Evolutionary conservation across 257 asterid species (phyloP), one percentile per base, ranked within the genome.

Genomic region (Salvia rosmarinus): DNA sequence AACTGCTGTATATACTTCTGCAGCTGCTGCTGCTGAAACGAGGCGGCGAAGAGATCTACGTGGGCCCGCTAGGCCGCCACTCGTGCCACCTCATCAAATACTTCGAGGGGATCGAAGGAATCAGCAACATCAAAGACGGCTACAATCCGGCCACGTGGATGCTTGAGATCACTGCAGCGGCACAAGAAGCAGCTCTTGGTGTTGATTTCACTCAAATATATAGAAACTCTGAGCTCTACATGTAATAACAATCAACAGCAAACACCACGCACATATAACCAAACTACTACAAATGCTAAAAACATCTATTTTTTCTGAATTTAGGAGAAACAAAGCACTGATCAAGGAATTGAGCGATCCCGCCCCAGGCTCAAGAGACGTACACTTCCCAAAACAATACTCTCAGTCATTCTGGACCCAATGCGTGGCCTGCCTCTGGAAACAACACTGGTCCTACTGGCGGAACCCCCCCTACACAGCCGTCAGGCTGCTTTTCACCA

Each of bases 61-160:
- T 85, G 0, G 98, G 96, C 3, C 96, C 96, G 16, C 55, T 92
- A 64, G 98, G 98, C n/a, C n/a, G n/a, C n/a, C n/a, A n/a, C n/a
- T n/a, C n/a, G n/a, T n/a, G n/a, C n/a, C n/a, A n/a, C n/a, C n/a
- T n/a, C n/a, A n/a, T n/a, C n/a, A n/a, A n/a, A n/a, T n/a, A n/a
- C n/a, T n/a, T n/a, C n/a, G n/a, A n/a, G n/a, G 88, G 61, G 8
- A 79, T 86, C 3, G 68, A 76, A 2, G 92, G 98, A 64, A 75
- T 88, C n/a, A 56, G 50, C 0, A 84, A 79, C 70, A 82, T 92
- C 19, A 84, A 64, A 62, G 96, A 89, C 7, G 89, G 95, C 16
- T 83, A 87, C 43, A 92, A 92, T 67, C 98, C 97, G 12, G 97
- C 98, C 2, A 88, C 98, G 5, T 92, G 98, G 97, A 92, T 92